Conservation (phyloP, 139 green algal genomes). For the Dunaliella primolecta region DNA sequence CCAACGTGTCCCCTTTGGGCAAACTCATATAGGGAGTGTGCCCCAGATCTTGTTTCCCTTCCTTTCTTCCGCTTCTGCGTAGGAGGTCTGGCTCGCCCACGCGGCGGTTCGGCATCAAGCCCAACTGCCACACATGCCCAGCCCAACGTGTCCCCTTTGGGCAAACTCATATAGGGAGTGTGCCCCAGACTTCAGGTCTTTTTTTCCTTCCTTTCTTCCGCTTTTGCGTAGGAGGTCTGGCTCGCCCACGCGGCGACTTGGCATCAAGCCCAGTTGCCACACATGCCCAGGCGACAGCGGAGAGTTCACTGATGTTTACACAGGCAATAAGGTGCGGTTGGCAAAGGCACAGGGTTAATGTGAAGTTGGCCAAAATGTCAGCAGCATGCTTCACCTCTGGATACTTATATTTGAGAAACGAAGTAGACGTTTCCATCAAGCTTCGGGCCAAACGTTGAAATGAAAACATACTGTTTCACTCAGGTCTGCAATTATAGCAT, state of each 20-base stretch:
- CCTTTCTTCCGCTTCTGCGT: too few relatives aligned
- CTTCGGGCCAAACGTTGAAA: not conserved
- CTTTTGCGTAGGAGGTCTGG: not conserved
- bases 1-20: too few relatives aligned
- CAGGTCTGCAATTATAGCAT: not conserved
- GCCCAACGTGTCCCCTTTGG: too few relatives aligned
- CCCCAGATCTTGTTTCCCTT: too few relatives aligned
- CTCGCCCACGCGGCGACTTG: conserved; percentile 21
- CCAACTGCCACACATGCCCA: conserved; percentile 16
- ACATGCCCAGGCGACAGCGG: conserved; percentile 10
- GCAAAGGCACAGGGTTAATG: too few relatives aligned
- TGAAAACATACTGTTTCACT: not conserved
- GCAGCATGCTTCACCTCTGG: not conserved
- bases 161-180: not conserved
- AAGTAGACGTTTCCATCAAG: not conserved
- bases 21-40: not conserved
- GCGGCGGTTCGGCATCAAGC: conserved; percentile 20
- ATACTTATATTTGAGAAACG: not conserved
- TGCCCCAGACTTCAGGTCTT: too few relatives aligned
- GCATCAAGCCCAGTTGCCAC: conserved; percentile 33
- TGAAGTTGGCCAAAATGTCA: not conserved
- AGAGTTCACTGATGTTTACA: not conserved
- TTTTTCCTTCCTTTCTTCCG: too few relatives aligned
- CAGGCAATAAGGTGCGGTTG: not conserved
- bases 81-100: conserved; percentile 24